Percentiles rank a stretch among this genome's conserved stretches.
Conservation (phyloP, 805 yeast species). For the Myxozyma neglecta region DNA sequence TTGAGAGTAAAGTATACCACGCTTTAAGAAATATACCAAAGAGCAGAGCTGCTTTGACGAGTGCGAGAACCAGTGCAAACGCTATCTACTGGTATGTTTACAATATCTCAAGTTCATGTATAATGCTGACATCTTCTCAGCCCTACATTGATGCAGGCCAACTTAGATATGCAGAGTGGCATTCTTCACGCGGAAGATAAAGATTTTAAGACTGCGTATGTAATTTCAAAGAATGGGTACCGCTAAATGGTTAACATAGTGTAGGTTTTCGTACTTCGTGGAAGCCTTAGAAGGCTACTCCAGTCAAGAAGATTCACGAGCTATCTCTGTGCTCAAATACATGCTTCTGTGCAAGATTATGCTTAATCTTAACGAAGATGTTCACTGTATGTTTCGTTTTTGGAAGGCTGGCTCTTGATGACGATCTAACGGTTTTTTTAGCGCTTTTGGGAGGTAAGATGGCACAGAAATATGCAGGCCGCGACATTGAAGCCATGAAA, state of each 20-base stretch:
- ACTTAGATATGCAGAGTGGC: conserved; percentile 92
- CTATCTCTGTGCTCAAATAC: conserved; percentile 81
- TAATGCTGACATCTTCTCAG: neutral
- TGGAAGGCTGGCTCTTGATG: neutral
- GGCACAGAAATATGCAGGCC: conserved; percentile 70
- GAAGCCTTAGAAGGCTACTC: conserved; percentile 93
- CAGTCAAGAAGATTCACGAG: conserved; percentile 55
- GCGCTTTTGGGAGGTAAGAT: conserved; percentile 68
- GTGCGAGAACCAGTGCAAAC: conserved; percentile 97
- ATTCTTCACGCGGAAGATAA: conserved; percentile 93
- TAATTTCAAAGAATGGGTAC: neutral
- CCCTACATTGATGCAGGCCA: conserved; percentile 91
- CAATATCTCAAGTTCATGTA: no score
- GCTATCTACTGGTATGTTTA: conserved; percentile 67
- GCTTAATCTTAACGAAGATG: conserved; percentile 84
- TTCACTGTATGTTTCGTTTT: conserved; percentile 49
- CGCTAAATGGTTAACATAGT: neutral
- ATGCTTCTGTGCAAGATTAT: conserved; percentile 91
- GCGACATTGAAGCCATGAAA: conserved; percentile 93
- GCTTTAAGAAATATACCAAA: conserved; percentile 88
- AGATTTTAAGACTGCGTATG: conserved; percentile 84
- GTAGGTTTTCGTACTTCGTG: conserved; percentile 78
- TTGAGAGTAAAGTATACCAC: conserved; percentile 87
- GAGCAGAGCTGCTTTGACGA: conserved; percentile 86
- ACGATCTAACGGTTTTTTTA: neutral